Conservation (phyloP, 352 stramenopile species). For the Pythium aristosporum region DNA sequence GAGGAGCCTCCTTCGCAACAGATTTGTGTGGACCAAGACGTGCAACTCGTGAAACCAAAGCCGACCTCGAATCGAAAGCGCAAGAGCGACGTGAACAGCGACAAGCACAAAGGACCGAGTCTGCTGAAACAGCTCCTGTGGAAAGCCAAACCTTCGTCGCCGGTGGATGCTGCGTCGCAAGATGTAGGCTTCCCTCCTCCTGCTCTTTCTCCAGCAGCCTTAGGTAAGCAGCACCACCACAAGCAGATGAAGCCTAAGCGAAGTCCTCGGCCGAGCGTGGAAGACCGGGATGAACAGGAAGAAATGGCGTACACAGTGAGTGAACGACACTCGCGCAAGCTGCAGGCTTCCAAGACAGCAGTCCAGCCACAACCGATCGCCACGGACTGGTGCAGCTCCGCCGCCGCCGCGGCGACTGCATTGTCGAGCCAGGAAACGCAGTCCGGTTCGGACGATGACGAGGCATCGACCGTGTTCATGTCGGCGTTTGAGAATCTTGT, state of each 20-base stretch:
- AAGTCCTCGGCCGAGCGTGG: neutral
- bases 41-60: constrained; percentile 1
- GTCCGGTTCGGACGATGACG: constrained; percentile 53
- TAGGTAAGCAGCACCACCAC: neutral
- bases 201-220: neutral
- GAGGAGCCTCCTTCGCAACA: neutral
- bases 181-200: neutral
- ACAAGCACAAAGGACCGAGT: constrained; percentile 9
- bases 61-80: constrained; percentile 9
- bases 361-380: constrained; percentile 16
- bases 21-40: neutral
- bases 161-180: neutral
- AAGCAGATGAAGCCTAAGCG: constrained; percentile 3
- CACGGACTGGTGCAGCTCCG: neutral
- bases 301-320: constrained; percentile 38
- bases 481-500: constrained; percentile 24
- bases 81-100: constrained; percentile 16
- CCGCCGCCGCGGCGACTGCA: constrained; percentile 13
- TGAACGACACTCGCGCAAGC: constrained; percentile 44
- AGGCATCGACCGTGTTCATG: constrained; percentile 32
- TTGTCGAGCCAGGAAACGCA: constrained; percentile 75
- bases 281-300: constrained; percentile 38
- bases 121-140: constrained; percentile 63
- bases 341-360: constrained; percentile 31
- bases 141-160: constrained; percentile 42